Conservation (phyloP, 768 basidiomycete species). For the Lentinula boryana region DNA sequence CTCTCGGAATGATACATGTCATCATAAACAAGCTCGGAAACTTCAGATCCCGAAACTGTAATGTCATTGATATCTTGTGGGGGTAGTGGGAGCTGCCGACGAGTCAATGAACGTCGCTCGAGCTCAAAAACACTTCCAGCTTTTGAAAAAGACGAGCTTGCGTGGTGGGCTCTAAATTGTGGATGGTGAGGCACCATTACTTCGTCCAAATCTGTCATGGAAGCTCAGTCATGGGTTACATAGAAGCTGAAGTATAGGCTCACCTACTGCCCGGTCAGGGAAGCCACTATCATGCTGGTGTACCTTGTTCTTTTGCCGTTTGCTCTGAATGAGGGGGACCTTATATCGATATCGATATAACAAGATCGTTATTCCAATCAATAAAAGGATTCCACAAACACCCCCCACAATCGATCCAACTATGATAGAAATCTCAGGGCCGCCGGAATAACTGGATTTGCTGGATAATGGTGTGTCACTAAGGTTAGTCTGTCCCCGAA, state of each 20-base stretch:
- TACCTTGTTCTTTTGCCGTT: background rate
- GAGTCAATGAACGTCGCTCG: background rate
- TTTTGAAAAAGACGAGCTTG: background rate
- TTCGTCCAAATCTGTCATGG: background rate
- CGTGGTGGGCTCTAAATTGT: background rate
- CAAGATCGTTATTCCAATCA: slow-evolving; percentile 3
- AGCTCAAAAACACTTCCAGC: background rate
- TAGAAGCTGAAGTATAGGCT: background rate
- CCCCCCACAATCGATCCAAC: background rate
- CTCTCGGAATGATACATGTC: background rate
- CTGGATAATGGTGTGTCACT: background rate
- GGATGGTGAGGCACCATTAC: background rate
- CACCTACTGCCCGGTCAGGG: background rate
- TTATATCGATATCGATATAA: slow-evolving; percentile 4
- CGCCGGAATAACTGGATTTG: background rate
- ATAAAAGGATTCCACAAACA: background rate
- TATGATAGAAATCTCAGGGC: background rate
- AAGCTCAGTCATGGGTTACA: background rate
- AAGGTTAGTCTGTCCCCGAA: background rate
- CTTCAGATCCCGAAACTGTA: background rate
- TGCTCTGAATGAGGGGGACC: background rate
- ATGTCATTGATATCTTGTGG: background rate
- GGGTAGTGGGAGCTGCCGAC: background rate
- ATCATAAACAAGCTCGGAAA: background rate
- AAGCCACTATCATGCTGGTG: too few species aligned